phyloP scores from a whole-genome alignment of 805 yeast species.

The Kodamaea laetipori region DNA sequence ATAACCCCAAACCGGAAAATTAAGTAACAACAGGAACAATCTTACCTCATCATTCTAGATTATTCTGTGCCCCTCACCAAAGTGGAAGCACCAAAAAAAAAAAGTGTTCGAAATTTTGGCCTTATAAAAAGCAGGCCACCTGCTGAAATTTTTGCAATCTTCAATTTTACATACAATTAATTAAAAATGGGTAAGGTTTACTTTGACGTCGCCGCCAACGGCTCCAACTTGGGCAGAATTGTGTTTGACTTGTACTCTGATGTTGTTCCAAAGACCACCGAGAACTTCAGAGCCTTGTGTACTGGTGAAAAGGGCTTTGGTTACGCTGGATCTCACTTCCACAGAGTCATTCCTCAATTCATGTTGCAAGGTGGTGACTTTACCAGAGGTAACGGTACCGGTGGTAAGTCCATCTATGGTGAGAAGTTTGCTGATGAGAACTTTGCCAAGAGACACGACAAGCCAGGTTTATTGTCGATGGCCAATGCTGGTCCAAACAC shows the following conservation, averaged over 20 bases:
- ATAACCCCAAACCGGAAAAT: slow-evolving; percentile 2
- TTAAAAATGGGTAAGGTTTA: slow-evolving; percentile 64
- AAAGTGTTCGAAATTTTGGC: background rate
- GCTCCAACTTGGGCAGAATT: slow-evolving; percentile 70
- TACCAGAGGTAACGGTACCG: slow-evolving; percentile 48
- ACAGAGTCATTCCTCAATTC: slow-evolving; percentile 50
- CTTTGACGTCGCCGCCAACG: slow-evolving; percentile 82
- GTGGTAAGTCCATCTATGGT: slow-evolving; percentile 60
- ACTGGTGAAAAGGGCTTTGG: slow-evolving; percentile 55
- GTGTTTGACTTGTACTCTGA: slow-evolving; percentile 87
- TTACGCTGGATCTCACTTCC: slow-evolving; percentile 47
- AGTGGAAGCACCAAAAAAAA: background rate
- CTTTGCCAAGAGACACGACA: slow-evolving; percentile 71
- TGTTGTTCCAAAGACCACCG: slow-evolving; percentile 93
- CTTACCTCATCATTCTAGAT: slow-evolving; percentile 5
- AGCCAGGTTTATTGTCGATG: slow-evolving; percentile 85
- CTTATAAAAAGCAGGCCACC: slow-evolving; percentile 3
- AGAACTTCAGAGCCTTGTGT: slow-evolving; percentile 91
- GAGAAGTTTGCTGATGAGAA: slow-evolving; percentile 77
- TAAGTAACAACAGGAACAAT: slow-evolving; percentile 1
- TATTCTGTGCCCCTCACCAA: slow-evolving; percentile 8
- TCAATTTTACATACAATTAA: background rate
- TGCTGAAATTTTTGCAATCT: slow-evolving; percentile 4
- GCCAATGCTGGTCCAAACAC: slow-evolving; percentile 99
- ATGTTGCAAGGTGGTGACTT: slow-evolving; percentile 54